phyloP scores from a whole-genome alignment of 1,284 basidiomycete species.

The Leccinum insigne region DNA sequence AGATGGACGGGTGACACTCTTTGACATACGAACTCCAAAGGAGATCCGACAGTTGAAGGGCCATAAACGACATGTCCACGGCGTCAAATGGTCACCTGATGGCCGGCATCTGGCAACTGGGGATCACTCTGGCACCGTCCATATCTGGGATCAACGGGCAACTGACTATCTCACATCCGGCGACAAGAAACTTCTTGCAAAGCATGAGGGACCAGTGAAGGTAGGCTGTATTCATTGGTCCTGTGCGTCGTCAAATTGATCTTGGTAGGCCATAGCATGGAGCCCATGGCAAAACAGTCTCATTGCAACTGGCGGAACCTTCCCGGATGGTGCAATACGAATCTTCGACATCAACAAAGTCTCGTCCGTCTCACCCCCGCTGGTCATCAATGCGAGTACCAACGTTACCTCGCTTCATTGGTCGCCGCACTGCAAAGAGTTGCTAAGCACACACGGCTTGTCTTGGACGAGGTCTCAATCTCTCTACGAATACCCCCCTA shows the following conservation, averaged over 20 bases:
- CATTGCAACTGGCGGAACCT: constrained; percentile 83
- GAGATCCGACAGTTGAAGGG: constrained; percentile 31
- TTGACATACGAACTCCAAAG: constrained; percentile 37
- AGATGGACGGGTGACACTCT: constrained; percentile 40
- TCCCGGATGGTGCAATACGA: constrained; percentile 75
- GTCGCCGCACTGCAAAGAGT: constrained; percentile 84
- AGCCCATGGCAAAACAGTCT: constrained; percentile 88
- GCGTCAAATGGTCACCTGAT: constrained; percentile 46
- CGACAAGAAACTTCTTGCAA: constrained; percentile 45
- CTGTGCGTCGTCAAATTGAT: neutral
- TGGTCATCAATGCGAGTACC: constrained; percentile 47
- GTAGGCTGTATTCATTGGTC: constrained; percentile 35
- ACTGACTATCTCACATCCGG: constrained; percentile 33
- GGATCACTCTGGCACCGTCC: constrained; percentile 43
- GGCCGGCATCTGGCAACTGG: constrained; percentile 43
- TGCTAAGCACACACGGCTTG: constrained; percentile 84
- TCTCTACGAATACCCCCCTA: constrained; percentile 17
- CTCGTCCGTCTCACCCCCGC: constrained; percentile 34
- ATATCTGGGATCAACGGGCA: constrained; percentile 47
- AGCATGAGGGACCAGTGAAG: constrained; percentile 56
- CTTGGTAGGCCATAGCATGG: constrained; percentile 80
- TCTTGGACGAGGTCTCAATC: constrained; percentile 34
- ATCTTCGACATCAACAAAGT: constrained; percentile 66
- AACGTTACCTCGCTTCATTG: constrained; percentile 85
- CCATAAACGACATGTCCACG: constrained; percentile 44